Conservation (phyloP, 75 land plant genomes). For the Pinus albicaulis region DNA sequence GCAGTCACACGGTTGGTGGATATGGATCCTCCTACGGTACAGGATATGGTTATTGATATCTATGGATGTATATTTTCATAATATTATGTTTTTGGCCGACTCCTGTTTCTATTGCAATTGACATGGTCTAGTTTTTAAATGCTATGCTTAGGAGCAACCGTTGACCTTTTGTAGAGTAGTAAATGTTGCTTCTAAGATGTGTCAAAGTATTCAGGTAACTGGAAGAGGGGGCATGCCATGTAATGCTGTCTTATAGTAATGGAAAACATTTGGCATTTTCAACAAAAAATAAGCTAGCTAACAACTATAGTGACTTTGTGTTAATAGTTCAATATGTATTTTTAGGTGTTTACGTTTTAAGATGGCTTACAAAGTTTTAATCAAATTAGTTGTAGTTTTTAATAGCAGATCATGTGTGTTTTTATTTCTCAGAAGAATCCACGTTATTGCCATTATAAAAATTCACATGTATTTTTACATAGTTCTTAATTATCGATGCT, state of each 20-base stretch:
- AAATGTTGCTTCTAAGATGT: slow-evolving; percentile 2
- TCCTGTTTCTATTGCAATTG: not conserved
- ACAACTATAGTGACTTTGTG: too few relatives aligned
- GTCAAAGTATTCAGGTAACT: not conserved
- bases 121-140: not conserved
- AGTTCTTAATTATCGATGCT: too few relatives aligned
- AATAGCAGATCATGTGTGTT: too few relatives aligned
- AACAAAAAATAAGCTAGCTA: too few relatives aligned
- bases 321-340: too few relatives aligned
- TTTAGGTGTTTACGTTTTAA: too few relatives aligned
- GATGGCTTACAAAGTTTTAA: too few relatives aligned
- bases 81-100: not conserved
- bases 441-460: too few relatives aligned
- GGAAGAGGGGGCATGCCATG: not conserved
- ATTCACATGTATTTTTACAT: too few relatives aligned
- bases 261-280: not conserved
- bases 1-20: slow-evolving; percentile 33
- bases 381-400: too few relatives aligned
- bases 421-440: too few relatives aligned
- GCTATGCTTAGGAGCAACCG: not conserved
- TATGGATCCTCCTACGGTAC: slow-evolving; percentile 52
- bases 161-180: slow-evolving; percentile 1
- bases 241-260: slow-evolving; percentile 4
- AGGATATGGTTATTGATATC: slow-evolving; percentile 24
- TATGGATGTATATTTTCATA: not conserved